phyloP scores from a whole-genome alignment of 2,329 filamentous ascomycete species.

The Claviceps sorghi region DNA sequence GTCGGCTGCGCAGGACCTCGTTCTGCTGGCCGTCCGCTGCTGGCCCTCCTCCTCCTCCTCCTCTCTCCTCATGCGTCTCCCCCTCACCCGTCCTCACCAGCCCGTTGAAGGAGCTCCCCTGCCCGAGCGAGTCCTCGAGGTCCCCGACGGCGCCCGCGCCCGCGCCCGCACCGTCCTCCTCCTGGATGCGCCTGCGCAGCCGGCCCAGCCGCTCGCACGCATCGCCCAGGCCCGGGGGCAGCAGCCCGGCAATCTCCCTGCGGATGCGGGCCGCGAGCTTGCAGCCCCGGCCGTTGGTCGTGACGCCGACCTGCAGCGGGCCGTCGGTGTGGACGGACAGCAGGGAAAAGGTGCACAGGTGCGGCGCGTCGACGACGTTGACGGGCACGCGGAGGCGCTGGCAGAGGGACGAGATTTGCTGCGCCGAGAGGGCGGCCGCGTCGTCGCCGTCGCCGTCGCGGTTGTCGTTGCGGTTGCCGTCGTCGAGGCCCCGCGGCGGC shows the following conservation, averaged over 20 bases:
- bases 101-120: constrained; percentile 71
- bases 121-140: constrained; percentile 51
- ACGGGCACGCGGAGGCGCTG: constrained; percentile 70
- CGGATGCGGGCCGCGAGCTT: constrained; percentile 83
- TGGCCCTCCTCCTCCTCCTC: constrained; percentile 25
- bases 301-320: constrained; percentile 86
- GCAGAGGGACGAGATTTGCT: constrained; percentile 61
- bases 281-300: constrained; percentile 87
- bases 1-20: constrained; percentile 45
- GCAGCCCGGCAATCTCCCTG: constrained; percentile 67
- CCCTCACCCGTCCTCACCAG: constrained; percentile 58
- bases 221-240: constrained; percentile 60
- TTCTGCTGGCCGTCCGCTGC: constrained; percentile 6
- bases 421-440: constrained; percentile 19
- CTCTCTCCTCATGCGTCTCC: constrained; percentile 18
- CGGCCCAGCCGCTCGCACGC: constrained; percentile 68
- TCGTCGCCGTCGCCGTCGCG: not conserved
- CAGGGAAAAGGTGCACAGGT: constrained; percentile 77
- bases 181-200: constrained; percentile 54
- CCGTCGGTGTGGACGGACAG: constrained; percentile 82
- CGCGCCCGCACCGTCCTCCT: constrained; percentile 44
- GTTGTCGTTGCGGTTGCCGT: constrained; percentile 11
- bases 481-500: constrained; percentile 29
- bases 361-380: constrained; percentile 79
- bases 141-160: no score